phyloP scores from a whole-genome alignment of 345 rosid genomes.

The Salix caprea region DNA sequence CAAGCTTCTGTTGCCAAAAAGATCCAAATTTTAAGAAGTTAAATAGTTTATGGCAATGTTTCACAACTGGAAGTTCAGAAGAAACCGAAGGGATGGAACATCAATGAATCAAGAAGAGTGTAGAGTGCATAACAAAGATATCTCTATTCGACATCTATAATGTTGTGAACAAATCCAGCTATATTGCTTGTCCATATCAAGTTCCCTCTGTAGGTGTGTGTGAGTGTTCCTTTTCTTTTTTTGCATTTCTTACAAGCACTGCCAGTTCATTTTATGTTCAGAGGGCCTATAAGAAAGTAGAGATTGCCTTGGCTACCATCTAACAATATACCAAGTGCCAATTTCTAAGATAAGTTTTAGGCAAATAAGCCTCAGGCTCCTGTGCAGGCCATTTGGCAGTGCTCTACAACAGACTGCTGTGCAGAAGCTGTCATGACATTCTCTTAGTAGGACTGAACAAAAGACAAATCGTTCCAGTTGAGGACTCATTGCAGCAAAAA shows the following conservation, averaged over 20 bases:
- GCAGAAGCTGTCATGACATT: neutral
- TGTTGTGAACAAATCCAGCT: neutral
- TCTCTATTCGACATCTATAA: neutral
- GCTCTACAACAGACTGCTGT: neutral
- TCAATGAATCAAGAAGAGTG: neutral
- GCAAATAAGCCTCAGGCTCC: neutral
- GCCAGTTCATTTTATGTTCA: neutral
- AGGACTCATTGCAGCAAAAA: neutral
- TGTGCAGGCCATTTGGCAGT: neutral
- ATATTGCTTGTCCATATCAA: neutral
- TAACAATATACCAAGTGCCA: neutral
- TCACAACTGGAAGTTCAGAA: neutral
- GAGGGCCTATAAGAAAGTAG: neutral
- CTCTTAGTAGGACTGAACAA: neutral
- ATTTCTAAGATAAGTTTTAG: neutral
- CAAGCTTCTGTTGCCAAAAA: neutral
- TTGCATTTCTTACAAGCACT: neutral
- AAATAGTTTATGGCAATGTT: neutral
- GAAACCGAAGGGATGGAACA: neutral
- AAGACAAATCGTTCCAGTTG: neutral
- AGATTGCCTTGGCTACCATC: neutral
- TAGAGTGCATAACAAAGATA: neutral
- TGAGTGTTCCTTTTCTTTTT: neutral
- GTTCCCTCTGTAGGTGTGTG: neutral
- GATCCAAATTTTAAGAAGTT: neutral